Evolutionary conservation across 2,329 filamentous ascomycete genomes (phyloP).

Genomic region (Aphanoascus verrucosus): DNA sequence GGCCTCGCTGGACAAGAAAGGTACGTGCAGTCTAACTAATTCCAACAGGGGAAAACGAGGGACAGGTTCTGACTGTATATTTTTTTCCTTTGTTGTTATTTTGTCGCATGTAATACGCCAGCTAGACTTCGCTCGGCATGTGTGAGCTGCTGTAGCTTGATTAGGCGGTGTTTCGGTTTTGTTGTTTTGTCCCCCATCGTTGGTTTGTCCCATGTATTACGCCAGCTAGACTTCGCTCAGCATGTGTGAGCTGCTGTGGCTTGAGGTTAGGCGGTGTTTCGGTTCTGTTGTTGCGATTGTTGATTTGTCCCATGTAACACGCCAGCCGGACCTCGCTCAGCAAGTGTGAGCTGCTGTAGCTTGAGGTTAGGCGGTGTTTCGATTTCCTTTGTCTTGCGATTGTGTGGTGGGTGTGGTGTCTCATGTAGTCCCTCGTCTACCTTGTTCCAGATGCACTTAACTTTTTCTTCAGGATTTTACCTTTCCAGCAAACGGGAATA

Average conservation of each 20-base stretch:
- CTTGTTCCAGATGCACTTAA: conserved; percentile 27
- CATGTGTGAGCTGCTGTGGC: conserved; percentile 1
- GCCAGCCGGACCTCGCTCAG: conserved; percentile 1
- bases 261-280: conserved; percentile 7
- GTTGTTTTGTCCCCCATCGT: conserved; percentile 2
- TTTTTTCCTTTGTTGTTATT: neutral
- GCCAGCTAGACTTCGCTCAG: conserved; percentile 1
- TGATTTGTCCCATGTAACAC: neutral
- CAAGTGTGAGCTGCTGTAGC: conserved; percentile 2
- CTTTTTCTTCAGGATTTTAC: conserved; percentile 2
- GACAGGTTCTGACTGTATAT: conserved; percentile 8
- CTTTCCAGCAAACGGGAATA: neutral
- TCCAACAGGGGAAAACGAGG: conserved; percentile 1
- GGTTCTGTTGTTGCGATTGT: neutral
- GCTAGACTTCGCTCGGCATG: conserved; percentile 1
- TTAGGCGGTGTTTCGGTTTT: conserved; percentile 1
- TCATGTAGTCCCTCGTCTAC: conserved; percentile 40
- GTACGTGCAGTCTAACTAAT: conserved; percentile 7
- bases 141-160: conserved; percentile 3
- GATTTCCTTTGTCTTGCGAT: neutral
- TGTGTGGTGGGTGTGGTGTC: neutral
- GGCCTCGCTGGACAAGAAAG: neutral
- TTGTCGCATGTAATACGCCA: conserved; percentile 8
- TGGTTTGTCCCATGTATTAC: conserved; percentile 10
- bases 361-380: conserved; percentile 4